Conservation (phyloP, 2,329 filamentous ascomycete genomes). For the Phyllosticta citribraziliensis region DNA sequence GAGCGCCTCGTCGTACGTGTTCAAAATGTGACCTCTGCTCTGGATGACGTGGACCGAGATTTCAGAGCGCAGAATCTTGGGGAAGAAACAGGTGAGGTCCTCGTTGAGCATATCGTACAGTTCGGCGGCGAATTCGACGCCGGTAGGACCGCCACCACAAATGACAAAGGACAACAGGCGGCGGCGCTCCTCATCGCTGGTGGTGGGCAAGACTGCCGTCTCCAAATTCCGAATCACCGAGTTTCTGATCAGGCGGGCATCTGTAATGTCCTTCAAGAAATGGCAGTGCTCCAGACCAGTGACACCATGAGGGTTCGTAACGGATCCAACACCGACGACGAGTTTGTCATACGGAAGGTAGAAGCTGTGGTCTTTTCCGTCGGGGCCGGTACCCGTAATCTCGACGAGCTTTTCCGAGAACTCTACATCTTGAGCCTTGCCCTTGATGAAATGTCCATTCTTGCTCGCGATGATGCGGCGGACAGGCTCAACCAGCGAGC, state of each 20-base stretch:
- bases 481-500: conserved; percentile 88
- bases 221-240: conserved; percentile 84
- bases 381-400: conserved; percentile 60
- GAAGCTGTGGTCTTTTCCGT: conserved; percentile 68
- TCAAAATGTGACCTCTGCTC: conserved; percentile 86
- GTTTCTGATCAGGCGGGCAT: conserved; percentile 83
- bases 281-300: conserved; percentile 88
- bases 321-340: conserved; percentile 81
- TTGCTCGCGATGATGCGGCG: conserved; percentile 70
- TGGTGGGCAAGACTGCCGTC: conserved; percentile 84
- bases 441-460: conserved; percentile 82
- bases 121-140: conserved; percentile 95
- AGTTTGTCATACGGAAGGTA: conserved; percentile 98
- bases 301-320: conserved; percentile 90
- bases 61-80: conserved; percentile 84
- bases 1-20: conserved; percentile 93
- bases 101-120: conserved; percentile 95
- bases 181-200: conserved; percentile 73
- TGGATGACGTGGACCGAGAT: conserved; percentile 97
- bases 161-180: conserved; percentile 91
- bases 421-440: conserved; percentile 76
- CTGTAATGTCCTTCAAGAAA: conserved; percentile 90
- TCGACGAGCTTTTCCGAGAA: conserved; percentile 89
- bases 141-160: conserved; percentile 88
- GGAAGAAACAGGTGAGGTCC: conserved; percentile 75